phyloP scores from a whole-genome alignment of 805 yeast species.

The Nakazawaea holstii region DNA sequence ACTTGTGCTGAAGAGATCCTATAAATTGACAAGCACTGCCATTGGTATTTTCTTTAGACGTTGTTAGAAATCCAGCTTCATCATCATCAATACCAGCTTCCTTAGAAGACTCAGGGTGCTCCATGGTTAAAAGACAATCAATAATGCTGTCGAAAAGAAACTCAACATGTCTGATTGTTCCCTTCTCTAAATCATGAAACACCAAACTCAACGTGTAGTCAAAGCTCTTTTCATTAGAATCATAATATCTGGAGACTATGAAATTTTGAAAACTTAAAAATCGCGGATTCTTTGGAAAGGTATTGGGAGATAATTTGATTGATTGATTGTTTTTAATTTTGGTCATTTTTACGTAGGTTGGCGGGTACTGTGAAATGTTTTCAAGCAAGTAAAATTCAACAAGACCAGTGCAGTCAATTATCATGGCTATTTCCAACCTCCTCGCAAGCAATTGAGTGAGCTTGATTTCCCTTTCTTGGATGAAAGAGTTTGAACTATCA shows the following conservation, averaged over 20 bases:
- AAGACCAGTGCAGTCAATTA: conserved; percentile 35
- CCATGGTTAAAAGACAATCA: conserved; percentile 14
- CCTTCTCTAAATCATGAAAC: conserved; percentile 38
- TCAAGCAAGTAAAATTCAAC: conserved; percentile 40
- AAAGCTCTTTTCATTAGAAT: conserved; percentile 5
- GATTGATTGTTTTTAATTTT: conserved; percentile 24
- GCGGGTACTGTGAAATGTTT: conserved; percentile 50
- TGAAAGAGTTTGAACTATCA: conserved; percentile 12
- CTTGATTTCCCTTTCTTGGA: conserved; percentile 14
- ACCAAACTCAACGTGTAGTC: conserved; percentile 30
- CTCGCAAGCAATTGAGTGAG: conserved; percentile 21
- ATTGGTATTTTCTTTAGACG: too few species aligned
- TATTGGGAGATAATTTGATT: conserved; percentile 12
- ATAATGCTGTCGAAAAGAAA: conserved; percentile 24
- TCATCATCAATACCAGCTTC: not conserved
- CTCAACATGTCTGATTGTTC: conserved; percentile 28
- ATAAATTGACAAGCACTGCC: conserved; percentile 11
- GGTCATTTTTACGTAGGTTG: conserved; percentile 41
- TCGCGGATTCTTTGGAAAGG: conserved; percentile 25
- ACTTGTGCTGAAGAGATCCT: conserved; percentile 43
- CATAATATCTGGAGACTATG: conserved; percentile 11
- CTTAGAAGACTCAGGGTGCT: not conserved
- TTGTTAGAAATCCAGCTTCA: not conserved
- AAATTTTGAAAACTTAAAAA: conserved; percentile 21
- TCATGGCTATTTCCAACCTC: conserved; percentile 34